Conservation (phyloP, 2,329 filamentous ascomycete genomes). For the Decorospora gaudefroyi region DNA sequence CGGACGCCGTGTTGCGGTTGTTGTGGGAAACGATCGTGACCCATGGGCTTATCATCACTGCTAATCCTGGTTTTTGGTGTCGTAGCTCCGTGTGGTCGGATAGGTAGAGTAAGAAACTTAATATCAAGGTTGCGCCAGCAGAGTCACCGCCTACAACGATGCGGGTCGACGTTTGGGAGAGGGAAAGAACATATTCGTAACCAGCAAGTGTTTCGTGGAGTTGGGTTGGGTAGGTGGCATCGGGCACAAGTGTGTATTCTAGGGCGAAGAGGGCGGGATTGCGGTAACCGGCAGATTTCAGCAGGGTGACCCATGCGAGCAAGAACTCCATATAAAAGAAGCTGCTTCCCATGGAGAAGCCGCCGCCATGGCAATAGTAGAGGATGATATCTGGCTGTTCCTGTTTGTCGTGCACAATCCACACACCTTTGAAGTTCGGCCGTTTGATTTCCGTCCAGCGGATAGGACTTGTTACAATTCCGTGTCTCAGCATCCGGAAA, state of each 20-base stretch:
- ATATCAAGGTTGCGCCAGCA: constrained; percentile 73
- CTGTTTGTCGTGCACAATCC: constrained; percentile 66
- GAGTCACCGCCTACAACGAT: constrained; percentile 79
- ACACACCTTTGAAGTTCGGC: constrained; percentile 66
- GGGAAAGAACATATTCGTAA: constrained; percentile 70
- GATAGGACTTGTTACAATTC: constrained; percentile 64
- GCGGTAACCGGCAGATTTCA: constrained; percentile 66
- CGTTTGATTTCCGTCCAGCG: constrained; percentile 65
- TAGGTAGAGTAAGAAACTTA: constrained; percentile 73
- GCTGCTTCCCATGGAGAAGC: constrained; percentile 79
- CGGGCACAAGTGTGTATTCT: constrained; percentile 80
- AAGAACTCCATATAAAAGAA: constrained; percentile 85
- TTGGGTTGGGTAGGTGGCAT: constrained; percentile 73
- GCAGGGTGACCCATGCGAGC: constrained; percentile 69
- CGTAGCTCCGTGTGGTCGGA: constrained; percentile 54
- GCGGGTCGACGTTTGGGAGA: constrained; percentile 61
- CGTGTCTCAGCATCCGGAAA: constrained; percentile 76
- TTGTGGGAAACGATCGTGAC: constrained; percentile 69
- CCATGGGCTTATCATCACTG: constrained; percentile 80
- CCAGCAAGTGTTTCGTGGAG: constrained; percentile 70
- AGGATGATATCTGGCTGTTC: constrained; percentile 73
- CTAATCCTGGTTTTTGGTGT: constrained; percentile 61
- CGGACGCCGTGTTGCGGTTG: constrained; percentile 70
- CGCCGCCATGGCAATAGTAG: constrained; percentile 82
- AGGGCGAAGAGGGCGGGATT: constrained; percentile 81